A percentile compares a stretch with the other conserved stretches of the same genome.
Conservation (phyloP, 164 flowering plant genomes). For the Houttuynia cordata region DNA sequence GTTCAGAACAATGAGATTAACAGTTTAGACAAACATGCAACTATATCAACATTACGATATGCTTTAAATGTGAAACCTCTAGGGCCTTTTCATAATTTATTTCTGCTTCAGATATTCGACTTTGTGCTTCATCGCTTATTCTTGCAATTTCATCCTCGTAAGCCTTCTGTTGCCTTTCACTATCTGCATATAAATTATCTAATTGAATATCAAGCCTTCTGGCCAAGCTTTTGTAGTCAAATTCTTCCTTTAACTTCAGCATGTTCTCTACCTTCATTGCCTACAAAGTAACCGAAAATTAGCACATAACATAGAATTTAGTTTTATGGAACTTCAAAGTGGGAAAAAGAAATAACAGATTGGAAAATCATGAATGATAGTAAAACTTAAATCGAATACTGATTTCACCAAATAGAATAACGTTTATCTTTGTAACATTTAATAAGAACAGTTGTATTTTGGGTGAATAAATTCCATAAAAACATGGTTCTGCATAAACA, state of each 20-base stretch:
- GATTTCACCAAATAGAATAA: too few species aligned
- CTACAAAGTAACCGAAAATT: constrained; percentile 17
- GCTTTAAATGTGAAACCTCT: constrained; percentile 36
- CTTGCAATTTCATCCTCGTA: constrained; percentile 61
- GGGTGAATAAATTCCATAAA: too few species aligned
- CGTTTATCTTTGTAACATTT: too few species aligned
- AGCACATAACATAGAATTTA: not conserved
- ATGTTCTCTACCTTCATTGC: constrained; percentile 99
- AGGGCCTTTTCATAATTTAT: constrained; percentile 50
- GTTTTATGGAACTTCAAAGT: not conserved
- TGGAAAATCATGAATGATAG: too few species aligned
- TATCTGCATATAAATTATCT: constrained; percentile 72
- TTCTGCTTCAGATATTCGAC: constrained; percentile 54
- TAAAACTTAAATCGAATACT: too few species aligned
- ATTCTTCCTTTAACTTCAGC: constrained; percentile 93
- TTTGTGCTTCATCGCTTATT: constrained; percentile 45
- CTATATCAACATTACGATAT: not conserved
- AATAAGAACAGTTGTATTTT: too few species aligned
- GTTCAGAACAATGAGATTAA: not conserved
- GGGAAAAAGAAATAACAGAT: not conserved
- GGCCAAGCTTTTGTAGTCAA: constrained; percentile 89
- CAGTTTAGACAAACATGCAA: not conserved
- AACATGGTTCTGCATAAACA: too few species aligned
- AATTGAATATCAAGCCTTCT: constrained; percentile 75
- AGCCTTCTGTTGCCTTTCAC: constrained; percentile 79